Evolutionary conservation across 345 rosid genomes (phyloP), one percentile per base, ranked within the genome.

Genomic region (Salix exigua): DNA sequence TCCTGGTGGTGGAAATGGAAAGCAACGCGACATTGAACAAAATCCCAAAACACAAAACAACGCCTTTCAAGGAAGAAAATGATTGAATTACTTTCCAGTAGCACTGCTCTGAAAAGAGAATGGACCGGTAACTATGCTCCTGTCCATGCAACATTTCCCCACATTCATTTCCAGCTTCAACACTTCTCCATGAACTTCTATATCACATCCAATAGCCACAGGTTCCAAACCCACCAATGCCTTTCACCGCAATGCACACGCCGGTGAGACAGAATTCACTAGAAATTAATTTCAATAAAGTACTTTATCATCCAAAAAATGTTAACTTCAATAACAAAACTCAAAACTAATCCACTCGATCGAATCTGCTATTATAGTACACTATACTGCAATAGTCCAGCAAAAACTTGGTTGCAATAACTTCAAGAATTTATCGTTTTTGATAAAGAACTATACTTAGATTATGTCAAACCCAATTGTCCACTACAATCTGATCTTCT

Each of bases 1-100:
- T 85, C 99, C 99, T 66, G 97, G 94, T 26, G 98, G 99, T 26
- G 97, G 97, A 81, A 96, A 93, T 11, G 98, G 97, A 84, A 96
- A 96, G 92, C 99, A 93, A 86, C 98, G 99, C 89, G 99, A 96
- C 99, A 96, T 96, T 83, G 87, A 91, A 85, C 77, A 75, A 50
- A 21, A 63, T 67, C 82, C 78, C 44, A 67, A 66, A 81, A 75
- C 63, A 58, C 68, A 28, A 70, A 31, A 81, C 51, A 81, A 87
- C 75, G 73, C 73, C 79, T 79, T 72, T 82, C 80, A 38, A 73
- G 84, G 76, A 33, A 82, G 60, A 78, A 82, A 78, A 76, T 55
- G 73, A 78, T 71, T 74, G 85, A 55, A 53, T 81, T 82, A 88
- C 66, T 77, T 71, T 74, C 79, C 79, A 10, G 77, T 35, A 77